These are phyloP conservation scores for Rostrohypoxylon terebratum DNA, from an alignment of 495 filamentous ascomycete species.

Conservation along the genomic window DNA sequence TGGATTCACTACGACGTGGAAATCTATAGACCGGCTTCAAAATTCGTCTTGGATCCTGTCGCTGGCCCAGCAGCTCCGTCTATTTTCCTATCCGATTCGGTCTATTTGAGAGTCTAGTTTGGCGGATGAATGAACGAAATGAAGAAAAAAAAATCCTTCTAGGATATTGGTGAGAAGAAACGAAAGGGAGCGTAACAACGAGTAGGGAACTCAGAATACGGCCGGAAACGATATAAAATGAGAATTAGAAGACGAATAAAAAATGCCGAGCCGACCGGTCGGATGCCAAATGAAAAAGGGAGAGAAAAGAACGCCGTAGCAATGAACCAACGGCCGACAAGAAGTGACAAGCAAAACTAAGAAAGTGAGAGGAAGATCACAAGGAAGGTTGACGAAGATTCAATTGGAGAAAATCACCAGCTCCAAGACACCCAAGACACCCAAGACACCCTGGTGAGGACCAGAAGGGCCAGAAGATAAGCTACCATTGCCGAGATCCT, in stretches of 20 bases:
- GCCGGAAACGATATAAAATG: conserved; percentile 20
- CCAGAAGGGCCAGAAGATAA: background rate
- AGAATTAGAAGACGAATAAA: conserved; percentile 14
- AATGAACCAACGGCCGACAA: conserved; percentile 29
- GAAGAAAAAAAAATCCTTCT: conserved; percentile 37
- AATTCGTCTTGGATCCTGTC: conserved; percentile 11
- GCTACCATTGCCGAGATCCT: conserved; percentile 35
- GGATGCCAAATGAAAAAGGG: conserved; percentile 22
- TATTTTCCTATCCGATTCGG: background rate
- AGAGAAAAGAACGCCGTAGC: conserved; percentile 26
- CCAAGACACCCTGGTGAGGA: conserved; percentile 18
- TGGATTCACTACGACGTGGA: conserved; percentile 36
- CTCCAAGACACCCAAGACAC: conserved; percentile 14
- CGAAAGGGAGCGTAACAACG: conserved; percentile 17
- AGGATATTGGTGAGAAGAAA: conserved; percentile 32
- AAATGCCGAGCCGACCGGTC: conserved; percentile 38
- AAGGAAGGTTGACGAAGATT: conserved; percentile 36
- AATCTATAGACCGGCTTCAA: conserved; percentile 7
- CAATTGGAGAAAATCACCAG: conserved; percentile 40
- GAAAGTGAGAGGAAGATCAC: conserved; percentile 32
- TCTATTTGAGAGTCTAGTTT: background rate
- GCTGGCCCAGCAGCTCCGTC: conserved; percentile 21
- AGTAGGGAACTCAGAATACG: conserved; percentile 22
- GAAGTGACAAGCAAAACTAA: conserved; percentile 34
- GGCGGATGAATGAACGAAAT: conserved; percentile 2